A percentile compares a stretch with the other conserved stretches of the same genome.
These are phyloP conservation scores for Pichiaceae sp. DNA, from an alignment of 1,139 yeast species.

Conservation along the genomic window DNA sequence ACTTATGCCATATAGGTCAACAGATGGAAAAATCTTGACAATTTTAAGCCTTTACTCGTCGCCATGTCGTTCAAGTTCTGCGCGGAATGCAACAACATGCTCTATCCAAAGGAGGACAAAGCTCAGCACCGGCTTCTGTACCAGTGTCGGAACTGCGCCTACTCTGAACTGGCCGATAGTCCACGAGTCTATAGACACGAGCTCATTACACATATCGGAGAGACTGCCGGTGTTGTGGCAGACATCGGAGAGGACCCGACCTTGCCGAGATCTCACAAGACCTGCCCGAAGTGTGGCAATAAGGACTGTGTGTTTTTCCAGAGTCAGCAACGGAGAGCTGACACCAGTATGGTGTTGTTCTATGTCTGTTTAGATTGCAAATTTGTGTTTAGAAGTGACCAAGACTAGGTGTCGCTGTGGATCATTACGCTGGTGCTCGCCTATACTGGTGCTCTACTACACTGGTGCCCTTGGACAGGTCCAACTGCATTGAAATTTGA, in stretches of 20 bases:
- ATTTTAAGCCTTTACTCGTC: neutral
- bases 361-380: slow-evolving; percentile 88
- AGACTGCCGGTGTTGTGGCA: slow-evolving; percentile 96
- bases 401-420: neutral
- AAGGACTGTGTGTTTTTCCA: slow-evolving; percentile 94
- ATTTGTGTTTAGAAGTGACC: slow-evolving; percentile 46
- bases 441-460: no score
- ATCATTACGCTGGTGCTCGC: no score
- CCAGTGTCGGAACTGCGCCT: slow-evolving; percentile 92
- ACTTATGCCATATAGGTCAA: neutral
- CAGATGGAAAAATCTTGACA: neutral
- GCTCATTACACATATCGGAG: slow-evolving; percentile 80
- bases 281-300: slow-evolving; percentile 83
- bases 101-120: slow-evolving; percentile 96
- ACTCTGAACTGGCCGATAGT: slow-evolving; percentile 85
- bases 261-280: slow-evolving; percentile 86
- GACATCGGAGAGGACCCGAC: slow-evolving; percentile 97
- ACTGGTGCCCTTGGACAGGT: no score
- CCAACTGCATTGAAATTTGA: no score
- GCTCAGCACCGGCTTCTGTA: slow-evolving; percentile 63
- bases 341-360: slow-evolving; percentile 91
- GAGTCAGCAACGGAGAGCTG: slow-evolving; percentile 89
- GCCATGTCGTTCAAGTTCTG: slow-evolving; percentile 86
- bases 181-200: slow-evolving; percentile 91
- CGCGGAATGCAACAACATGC: slow-evolving; percentile 93